Evolutionary conservation across 116 monocot genomes (phyloP).

Genomic region (Trichopus zeylanicus): DNA sequence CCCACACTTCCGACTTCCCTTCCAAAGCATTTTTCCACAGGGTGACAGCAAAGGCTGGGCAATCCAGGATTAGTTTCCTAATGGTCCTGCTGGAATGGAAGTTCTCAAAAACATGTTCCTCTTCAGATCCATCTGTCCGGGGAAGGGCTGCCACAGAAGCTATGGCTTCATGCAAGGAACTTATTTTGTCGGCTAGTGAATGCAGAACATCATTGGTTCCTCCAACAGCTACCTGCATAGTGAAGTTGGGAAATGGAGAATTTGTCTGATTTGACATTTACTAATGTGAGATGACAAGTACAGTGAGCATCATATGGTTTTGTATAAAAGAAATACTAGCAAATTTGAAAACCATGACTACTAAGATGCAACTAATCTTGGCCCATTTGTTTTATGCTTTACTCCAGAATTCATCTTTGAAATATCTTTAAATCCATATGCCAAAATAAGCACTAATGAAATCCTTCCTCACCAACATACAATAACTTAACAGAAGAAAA

Average conservation of each 20-base stretch:
- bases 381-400: no score
- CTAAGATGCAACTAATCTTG: no score
- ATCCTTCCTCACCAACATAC: no score
- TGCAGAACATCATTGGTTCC: constrained; percentile 54
- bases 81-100: constrained; percentile 83
- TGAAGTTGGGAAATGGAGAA: no score
- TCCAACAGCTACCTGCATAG: constrained; percentile 59
- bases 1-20: constrained; percentile 73
- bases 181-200: constrained; percentile 28
- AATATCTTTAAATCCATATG: no score
- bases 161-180: constrained; percentile 56
- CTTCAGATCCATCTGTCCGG: constrained; percentile 33
- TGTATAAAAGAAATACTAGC: no score
- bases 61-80: constrained; percentile 66
- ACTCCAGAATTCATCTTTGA: no score
- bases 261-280: no score
- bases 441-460: no score
- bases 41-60: constrained; percentile 51
- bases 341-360: no score
- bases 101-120: constrained; percentile 68
- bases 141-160: constrained; percentile 54
- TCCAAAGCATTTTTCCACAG: constrained; percentile 66
- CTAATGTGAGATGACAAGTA: background rate
- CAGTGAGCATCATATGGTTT: no score
- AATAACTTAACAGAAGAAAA: no score